Evolutionary conservation across 2,329 filamentous ascomycete genomes (phyloP).

Genomic region (Aspergillus sojae): DNA sequence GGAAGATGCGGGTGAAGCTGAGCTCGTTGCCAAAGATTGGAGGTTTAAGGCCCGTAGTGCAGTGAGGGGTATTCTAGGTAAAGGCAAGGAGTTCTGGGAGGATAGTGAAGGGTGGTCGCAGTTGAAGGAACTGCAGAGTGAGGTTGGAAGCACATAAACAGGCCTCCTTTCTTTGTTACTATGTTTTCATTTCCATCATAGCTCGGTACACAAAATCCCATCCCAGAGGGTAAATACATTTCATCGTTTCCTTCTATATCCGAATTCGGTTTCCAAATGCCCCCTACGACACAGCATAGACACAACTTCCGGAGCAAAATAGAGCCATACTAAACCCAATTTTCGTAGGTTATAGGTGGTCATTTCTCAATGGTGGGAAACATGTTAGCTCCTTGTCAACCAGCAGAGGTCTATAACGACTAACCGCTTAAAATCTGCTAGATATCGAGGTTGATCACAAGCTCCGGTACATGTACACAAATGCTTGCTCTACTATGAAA

Average conservation of each 20-base stretch:
- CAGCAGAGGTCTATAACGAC: background rate
- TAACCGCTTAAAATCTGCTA: background rate
- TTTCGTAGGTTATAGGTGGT: background rate
- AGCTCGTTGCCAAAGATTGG: constrained; percentile 77
- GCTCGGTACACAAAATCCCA: background rate
- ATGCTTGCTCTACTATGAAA: background rate
- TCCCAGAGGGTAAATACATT: background rate
- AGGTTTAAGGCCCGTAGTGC: constrained; percentile 85
- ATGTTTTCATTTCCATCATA: background rate
- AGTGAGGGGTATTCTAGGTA: constrained; percentile 78
- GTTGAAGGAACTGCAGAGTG: constrained; percentile 42
- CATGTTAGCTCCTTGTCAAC: background rate
- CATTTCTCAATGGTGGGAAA: too few relatives aligned
- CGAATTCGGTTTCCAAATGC: background rate
- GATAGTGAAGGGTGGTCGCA: constrained; percentile 54
- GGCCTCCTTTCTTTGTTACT: too few relatives aligned
- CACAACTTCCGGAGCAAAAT: too few relatives aligned
- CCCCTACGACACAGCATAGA: background rate
- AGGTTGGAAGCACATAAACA: constrained; percentile 30
- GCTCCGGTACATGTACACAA: background rate
- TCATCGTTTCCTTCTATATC: background rate
- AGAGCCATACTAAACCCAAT: background rate
- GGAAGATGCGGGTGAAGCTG: constrained; percentile 49
- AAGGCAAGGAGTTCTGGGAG: constrained; percentile 82
- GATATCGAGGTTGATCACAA: background rate